Percentiles rank a stretch among this genome's conserved stretches.
Conservation (phyloP, 2,329 filamentous ascomycete genomes). For the Penicillium sp. region DNA sequence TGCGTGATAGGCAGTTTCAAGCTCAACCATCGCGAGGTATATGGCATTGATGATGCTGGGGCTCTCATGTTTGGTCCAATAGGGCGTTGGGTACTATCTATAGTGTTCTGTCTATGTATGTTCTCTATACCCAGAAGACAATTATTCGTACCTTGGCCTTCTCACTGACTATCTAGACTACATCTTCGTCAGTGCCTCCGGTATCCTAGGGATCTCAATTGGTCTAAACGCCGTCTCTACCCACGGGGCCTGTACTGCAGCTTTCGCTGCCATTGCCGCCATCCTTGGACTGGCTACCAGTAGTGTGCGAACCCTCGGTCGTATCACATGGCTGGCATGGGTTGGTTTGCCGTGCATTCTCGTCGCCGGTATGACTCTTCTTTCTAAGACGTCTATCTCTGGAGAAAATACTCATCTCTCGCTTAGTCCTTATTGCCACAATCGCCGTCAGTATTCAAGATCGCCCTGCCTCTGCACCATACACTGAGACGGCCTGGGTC, state of each 20-base stretch:
- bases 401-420: constrained; percentile 10
- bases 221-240: constrained; percentile 41
- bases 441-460: constrained; percentile 19
- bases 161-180: constrained; percentile 50
- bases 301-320: constrained; percentile 36
- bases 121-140: neutral
- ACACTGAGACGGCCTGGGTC: constrained; percentile 26
- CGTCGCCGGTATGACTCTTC: constrained; percentile 33
- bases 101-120: constrained; percentile 9
- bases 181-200: constrained; percentile 48
- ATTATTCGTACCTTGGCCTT: neutral
- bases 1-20: constrained; percentile 52
- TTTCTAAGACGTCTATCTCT: too few relatives aligned
- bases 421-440: constrained; percentile 28
- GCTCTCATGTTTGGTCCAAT: constrained; percentile 51
- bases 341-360: constrained; percentile 24
- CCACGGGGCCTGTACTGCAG: constrained; percentile 34
- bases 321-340: constrained; percentile 36
- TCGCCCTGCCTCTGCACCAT: constrained; percentile 13
- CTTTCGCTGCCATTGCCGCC: constrained; percentile 24
- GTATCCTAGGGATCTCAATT: constrained; percentile 40
- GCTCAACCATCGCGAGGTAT: constrained; percentile 52
- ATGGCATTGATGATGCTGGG: constrained; percentile 58
- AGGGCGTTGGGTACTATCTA: constrained; percentile 48
- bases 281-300: constrained; percentile 22